Evolutionary conservation across 345 rosid genomes (phyloP), one percentile per base, ranked within the genome.

Genomic region (Mercurialis annua): DNA sequence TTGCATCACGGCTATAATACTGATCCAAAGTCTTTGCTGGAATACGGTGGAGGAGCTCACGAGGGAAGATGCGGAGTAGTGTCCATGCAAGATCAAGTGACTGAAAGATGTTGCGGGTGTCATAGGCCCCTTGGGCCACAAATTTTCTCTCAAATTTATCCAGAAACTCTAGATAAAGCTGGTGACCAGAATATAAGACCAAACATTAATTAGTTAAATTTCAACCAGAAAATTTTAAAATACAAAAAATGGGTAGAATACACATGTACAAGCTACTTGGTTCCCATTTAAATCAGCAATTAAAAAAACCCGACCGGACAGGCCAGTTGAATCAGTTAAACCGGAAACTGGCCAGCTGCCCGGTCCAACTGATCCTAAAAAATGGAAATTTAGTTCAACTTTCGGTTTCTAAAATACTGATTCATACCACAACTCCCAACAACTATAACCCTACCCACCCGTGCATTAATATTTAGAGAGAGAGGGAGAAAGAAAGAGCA

Each of bases 41-140:
- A 65, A 94, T 89, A 77, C 99, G 95, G 64, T 91, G 96, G 70
- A 91, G 99, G 69, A 94, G 95, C 77, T 94, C 98, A 17, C 99
- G 96, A 0, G 99, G 99, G 80, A 94, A 94, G 78, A 94, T 91
- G 65, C 96, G 98, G 48, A 94, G 99, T 60, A 94, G 77, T 5
- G 96, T 86, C 97, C 98, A 92, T 23, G 98, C 98, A 71, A 92
- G 77, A 79, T 92, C 98, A 14, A 92, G 97, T 43, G 98, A 90
- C 73, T 90, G 95, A 80, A 92, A 92, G 66, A 72, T 65, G 61
- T 72, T 72, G 61, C 76, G 76, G 52, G 76, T 72, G 55, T 72
- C 76, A 59, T 72, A 72, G 2, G 76, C 76, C 30, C 76, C 76
- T 72, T 72, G 76, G 1, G 70, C 33, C 31, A 72, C 76, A 65